Evolutionary conservation across 2,329 filamentous ascomycete species (phyloP).

Genomic region (Colletotrichum lini): DNA sequence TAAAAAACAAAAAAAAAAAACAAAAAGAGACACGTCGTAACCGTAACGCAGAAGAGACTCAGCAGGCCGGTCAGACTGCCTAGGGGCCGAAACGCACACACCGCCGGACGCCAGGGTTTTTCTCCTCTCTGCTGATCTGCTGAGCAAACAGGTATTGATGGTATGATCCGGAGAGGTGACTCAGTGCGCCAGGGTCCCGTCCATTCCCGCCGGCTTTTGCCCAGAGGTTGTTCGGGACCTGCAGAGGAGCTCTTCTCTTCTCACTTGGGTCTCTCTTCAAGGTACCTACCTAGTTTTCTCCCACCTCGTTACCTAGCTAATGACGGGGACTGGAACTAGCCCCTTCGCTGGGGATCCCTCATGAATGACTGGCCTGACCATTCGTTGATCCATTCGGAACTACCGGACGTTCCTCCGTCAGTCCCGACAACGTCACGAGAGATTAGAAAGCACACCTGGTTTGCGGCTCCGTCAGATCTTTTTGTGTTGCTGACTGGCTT

Average conservation of each 20-base stretch:
- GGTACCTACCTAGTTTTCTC: background rate
- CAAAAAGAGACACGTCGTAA: too few species aligned
- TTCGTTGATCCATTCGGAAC: conserved; percentile 26
- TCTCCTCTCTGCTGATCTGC: background rate
- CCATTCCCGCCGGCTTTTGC: conserved; percentile 12
- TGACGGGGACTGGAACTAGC: conserved; percentile 27
- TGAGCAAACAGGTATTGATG: background rate
- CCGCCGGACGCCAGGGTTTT: background rate
- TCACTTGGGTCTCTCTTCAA: background rate
- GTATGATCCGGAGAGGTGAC: background rate
- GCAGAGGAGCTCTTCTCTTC: background rate
- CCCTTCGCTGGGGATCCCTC: conserved; percentile 10
- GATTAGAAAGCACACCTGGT: conserved; percentile 34
- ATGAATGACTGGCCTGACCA: conserved; percentile 24
- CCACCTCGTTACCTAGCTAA: conserved; percentile 15
- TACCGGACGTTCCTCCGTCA: conserved; percentile 16
- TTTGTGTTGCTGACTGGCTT: conserved; percentile 12
- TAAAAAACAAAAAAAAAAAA: background rate
- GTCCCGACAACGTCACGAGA: conserved; percentile 26
- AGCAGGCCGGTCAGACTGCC: background rate
- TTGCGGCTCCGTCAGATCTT: conserved; percentile 35
- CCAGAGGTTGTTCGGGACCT: conserved; percentile 2
- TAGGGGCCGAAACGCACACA: background rate
- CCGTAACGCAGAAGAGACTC: background rate
- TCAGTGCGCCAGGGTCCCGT: conserved; percentile 4